Evolutionary conservation across 148 eudicot species (phyloP).

Genomic region (Chenopodium formosanum): DNA sequence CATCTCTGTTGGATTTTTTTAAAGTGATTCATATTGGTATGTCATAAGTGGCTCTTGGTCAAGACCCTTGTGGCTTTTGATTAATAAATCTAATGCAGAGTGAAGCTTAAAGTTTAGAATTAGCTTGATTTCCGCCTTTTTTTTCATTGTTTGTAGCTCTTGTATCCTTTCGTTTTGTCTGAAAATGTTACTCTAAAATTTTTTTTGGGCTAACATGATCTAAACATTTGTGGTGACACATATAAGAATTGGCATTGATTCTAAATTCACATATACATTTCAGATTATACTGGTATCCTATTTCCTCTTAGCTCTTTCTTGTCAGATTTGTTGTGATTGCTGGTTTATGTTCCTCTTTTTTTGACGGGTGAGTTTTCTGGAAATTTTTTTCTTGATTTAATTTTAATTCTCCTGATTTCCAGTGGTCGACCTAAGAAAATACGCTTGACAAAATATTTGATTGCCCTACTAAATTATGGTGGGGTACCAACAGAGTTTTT

Average conservation of each 20-base stretch:
- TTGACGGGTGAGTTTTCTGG: background rate
- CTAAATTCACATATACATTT: background rate
- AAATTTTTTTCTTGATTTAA: background rate
- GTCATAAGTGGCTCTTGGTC: background rate
- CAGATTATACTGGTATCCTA: background rate
- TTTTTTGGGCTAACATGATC: too few species aligned
- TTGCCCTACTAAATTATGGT: conserved; percentile 62
- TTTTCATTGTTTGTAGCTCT: background rate
- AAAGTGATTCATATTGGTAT: background rate
- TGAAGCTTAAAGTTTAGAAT: too few species aligned
- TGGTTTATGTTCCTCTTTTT: background rate
- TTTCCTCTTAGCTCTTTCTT: background rate
- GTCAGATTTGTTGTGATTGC: background rate
- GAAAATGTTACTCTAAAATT: background rate
- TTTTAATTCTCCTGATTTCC: conserved; percentile 17
- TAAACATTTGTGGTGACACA: background rate
- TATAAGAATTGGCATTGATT: background rate
- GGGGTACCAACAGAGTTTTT: conserved; percentile 62
- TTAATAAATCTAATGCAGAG: background rate
- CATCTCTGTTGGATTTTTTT: background rate
- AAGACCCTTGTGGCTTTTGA: background rate
- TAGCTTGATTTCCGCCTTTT: background rate
- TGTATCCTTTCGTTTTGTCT: background rate
- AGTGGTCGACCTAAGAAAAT: conserved; percentile 56
- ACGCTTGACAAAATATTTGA: conserved; percentile 50